Evolutionary conservation across 768 basidiomycete species (phyloP), one percentile per base, ranked within the genome.

Genomic region (Suillus spraguei): DNA sequence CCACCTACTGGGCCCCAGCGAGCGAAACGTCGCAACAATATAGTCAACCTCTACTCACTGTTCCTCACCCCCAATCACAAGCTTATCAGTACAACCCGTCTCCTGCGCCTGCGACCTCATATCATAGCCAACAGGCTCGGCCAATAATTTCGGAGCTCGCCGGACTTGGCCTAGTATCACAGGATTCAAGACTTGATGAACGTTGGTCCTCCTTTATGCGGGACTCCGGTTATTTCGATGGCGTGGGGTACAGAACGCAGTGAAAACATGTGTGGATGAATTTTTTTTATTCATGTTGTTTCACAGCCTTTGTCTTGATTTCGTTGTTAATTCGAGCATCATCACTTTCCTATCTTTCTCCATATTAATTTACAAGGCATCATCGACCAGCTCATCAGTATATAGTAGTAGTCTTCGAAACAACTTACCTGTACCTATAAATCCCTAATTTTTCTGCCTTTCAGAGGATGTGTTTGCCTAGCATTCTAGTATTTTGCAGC

Each of bases 161-260:
- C 0, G 81, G 85, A 61, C 79, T 90, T 4, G 89, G 89, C 8
- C 75, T 90, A 32, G 85, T 86, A 5, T 77, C 87, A 11, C 77
- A 84, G 28, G 82, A 82, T 63, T 84, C 84, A 50, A 75, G 83
- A 42, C 68, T 87, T 44, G 84, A 85, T 59, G 83, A 85, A 68
- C 76, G 84, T 28, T 88, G 87, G 87, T 81, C 81, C 61, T 82
- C 81, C 35, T 87, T 88, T 68, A 85, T 88, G 84, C 82, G 83
- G 28, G 82, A 87, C 61, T 83, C 82, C 9, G 83, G 85, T 3
- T 76, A 79, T 64, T 70, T 82, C 38, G 79, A 78, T 63, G 73
- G 72, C 16, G 74, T 73, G 39, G 73, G 71, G 7, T 75, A 70
- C 58, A 67, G 75, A 32, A 24, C 50, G 58, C 70, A 71, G 47